phyloP scores from a whole-genome alignment of 2,329 filamentous ascomycete species.

The Cytospora leucostoma region DNA sequence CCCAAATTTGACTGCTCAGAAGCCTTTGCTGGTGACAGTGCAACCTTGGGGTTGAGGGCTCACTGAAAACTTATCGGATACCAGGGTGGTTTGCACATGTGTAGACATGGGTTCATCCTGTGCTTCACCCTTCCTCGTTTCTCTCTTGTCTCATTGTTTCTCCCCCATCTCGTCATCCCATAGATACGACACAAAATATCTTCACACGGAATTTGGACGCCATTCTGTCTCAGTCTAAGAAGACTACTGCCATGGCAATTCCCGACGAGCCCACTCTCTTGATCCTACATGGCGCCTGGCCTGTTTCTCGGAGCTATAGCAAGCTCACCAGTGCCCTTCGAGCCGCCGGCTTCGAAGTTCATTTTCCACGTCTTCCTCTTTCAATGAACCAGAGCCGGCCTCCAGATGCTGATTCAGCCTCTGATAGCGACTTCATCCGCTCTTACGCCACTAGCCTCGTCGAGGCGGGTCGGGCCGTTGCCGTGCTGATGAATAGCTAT shows the following conservation, averaged over 20 bases:
- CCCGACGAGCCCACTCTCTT: not conserved
- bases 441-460: conserved; percentile 30
- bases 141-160: too few relatives aligned
- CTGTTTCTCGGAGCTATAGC: conserved; percentile 27
- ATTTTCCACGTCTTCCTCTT: conserved; percentile 29
- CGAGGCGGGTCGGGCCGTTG: conserved; percentile 28
- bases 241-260: not conserved
- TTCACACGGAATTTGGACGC: too few relatives aligned
- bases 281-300: conserved; percentile 30
- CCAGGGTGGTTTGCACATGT: too few relatives aligned
- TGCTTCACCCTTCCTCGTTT: too few relatives aligned
- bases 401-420: conserved; percentile 31
- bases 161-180: too few relatives aligned
- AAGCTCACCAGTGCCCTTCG: conserved; percentile 30
- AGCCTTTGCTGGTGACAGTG: too few relatives aligned
- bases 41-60: too few relatives aligned
- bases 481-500: conserved; percentile 34
- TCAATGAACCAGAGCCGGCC: conserved; percentile 30
- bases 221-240: too few relatives aligned
- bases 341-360: conserved; percentile 29
- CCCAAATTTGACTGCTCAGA: too few relatives aligned
- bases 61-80: too few relatives aligned
- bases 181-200: too few relatives aligned
- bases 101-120: too few relatives aligned
- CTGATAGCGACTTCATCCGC: conserved; percentile 31